Evolutionary conservation across 2,329 filamentous ascomycete species (phyloP), one percentile per base, ranked within the genome.

Genomic region (Acarospora socialis): DNA sequence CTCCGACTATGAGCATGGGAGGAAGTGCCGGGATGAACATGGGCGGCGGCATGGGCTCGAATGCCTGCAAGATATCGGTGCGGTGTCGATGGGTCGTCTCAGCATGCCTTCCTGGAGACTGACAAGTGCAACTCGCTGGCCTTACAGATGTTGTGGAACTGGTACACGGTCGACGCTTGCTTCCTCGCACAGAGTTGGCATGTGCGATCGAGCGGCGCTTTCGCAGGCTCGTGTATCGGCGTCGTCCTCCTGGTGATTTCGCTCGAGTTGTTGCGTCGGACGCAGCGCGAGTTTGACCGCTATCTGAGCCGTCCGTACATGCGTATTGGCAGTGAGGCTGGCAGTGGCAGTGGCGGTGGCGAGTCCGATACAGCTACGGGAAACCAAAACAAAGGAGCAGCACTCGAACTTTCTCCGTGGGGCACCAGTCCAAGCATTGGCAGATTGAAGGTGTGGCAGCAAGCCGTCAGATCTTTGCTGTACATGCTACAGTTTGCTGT

Each of bases 171-270:
- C 49, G 73, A 79, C 49, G 56, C 74, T 13, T 82, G 74, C 56
- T 87, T 90, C 64, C 66, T 90, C 47, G 58, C 77, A 15, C 45
- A 51, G 5, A 62, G 65, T 14, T 90, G 81, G 81, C 73, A 73
- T 47, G 68, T 87, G 51, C 74, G 60, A 10, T 77, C 74, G 15
- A 57, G 54, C 3, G 74, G 68, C 51, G 77, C 77, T 66, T 87
- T 92, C 49, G 81, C 77, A 28, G 81, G 77, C 14, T 79, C 75
- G 32, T 90, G 81, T 57, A 76, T 92, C 47, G 81, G 78, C 38
- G 73, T 83, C 21, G 62, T 83, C 39, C 58, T 77, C n/a, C 71
- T 92, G 32, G 77, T 80, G 43, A 65, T 87, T 32, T 47, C 57
- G 4, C 74, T 90, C 43, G 81, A 90, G 49, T 59, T 75, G 35